Evolutionary conservation across 2,329 filamentous ascomycete genomes (phyloP).

Genomic region (Neopestalotiopsis rosae): DNA sequence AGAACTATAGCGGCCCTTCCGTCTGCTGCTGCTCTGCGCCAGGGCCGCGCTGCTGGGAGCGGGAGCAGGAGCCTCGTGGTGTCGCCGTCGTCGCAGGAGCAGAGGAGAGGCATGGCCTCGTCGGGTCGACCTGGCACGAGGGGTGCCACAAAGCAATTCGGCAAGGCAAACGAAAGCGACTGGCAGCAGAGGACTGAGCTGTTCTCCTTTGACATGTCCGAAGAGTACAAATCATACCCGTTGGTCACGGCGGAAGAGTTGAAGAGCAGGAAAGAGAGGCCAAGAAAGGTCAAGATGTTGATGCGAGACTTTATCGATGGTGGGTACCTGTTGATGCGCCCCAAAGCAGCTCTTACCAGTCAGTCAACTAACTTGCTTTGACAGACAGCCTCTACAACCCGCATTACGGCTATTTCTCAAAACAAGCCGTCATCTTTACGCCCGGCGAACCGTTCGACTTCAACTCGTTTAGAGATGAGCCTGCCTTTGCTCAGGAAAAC

Average conservation of each 20-base stretch:
- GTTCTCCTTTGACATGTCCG: conserved; percentile 75
- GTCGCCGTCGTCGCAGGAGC: conserved; percentile 32
- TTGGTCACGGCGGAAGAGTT: conserved; percentile 84
- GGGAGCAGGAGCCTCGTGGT: conserved; percentile 29
- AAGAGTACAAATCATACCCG: conserved; percentile 83
- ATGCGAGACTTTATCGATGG: conserved; percentile 97
- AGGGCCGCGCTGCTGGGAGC: conserved; percentile 35
- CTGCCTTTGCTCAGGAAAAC: conserved; percentile 79
- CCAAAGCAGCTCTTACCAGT: too few relatives aligned
- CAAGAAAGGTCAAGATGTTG: conserved; percentile 92
- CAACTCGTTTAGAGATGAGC: conserved; percentile 78
- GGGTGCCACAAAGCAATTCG: conserved; percentile 33
- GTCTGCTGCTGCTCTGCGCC: conserved; percentile 42
- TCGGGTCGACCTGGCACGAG: conserved; percentile 22
- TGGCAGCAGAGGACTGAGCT: conserved; percentile 87
- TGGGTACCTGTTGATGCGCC: conserved; percentile 41
- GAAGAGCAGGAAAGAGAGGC: conserved; percentile 74
- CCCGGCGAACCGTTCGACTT: conserved; percentile 94
- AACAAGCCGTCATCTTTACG: conserved; percentile 94
- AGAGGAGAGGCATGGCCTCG: conserved; percentile 36
- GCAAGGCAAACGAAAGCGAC: conserved; percentile 62
- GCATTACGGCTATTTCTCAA: conserved; percentile 94
- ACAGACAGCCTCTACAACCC: conserved; percentile 93
- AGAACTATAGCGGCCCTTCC: conserved; percentile 44
- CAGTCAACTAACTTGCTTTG: conserved; percentile 20